phyloP scores from a whole-genome alignment of 2,329 filamentous ascomycete species.

The Neofusicoccum cordaticola region DNA sequence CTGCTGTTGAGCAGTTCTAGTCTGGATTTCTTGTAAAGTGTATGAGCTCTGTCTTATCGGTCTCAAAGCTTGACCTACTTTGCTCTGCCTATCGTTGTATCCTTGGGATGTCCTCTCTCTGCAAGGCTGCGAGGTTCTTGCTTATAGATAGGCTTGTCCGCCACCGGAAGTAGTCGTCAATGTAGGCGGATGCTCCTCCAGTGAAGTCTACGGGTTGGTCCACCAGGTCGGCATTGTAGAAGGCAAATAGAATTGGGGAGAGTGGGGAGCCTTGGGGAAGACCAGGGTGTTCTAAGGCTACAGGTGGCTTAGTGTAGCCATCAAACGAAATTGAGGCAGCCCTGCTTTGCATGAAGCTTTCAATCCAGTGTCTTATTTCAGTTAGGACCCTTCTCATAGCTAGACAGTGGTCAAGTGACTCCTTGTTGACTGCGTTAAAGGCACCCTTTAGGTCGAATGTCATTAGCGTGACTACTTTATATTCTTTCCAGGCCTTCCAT shows the following conservation, averaged over 20 bases:
- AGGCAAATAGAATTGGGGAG: conserved; percentile 5
- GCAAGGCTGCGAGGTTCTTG: neutral
- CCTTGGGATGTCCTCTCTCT: neutral
- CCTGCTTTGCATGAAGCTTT: neutral
- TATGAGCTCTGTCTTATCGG: conserved; percentile 31
- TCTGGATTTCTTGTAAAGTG: conserved; percentile 26
- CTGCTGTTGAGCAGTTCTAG: conserved; percentile 12
- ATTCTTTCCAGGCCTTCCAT: neutral
- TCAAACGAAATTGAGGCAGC: neutral
- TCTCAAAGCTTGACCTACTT: conserved; percentile 28
- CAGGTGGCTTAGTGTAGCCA: neutral
- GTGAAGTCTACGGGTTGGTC: neutral
- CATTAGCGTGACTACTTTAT: conserved; percentile 1
- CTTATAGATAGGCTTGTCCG: conserved; percentile 20
- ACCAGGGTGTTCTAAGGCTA: neutral
- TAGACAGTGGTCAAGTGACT: neutral
- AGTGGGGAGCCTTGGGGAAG: neutral
- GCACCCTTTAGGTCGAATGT: conserved; percentile 2
- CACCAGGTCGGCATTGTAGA: conserved; percentile 6
- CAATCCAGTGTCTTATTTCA: neutral
- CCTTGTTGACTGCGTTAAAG: neutral
- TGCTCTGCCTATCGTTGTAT: conserved; percentile 22
- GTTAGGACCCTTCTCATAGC: neutral
- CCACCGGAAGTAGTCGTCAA: conserved; percentile 19
- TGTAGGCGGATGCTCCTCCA: conserved; percentile 10